A percentile compares a stretch with the other conserved stretches of the same genome.
phyloP scores from a whole-genome alignment of 2,329 filamentous ascomycete species.

The Sphaerulina vaccinii region DNA sequence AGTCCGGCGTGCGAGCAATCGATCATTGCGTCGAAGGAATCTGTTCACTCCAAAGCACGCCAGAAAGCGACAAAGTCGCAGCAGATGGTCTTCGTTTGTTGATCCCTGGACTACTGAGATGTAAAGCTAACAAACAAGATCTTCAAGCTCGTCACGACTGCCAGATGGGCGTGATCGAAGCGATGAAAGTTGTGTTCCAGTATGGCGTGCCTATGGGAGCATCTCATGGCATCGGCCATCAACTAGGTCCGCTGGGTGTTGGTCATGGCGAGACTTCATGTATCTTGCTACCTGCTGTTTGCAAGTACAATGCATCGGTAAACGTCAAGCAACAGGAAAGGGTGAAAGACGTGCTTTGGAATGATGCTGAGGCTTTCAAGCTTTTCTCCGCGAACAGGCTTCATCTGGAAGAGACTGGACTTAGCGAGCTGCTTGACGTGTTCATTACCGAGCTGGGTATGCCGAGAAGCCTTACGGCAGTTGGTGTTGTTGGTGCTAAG shows the following conservation, averaged over 20 bases:
- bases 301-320: constrained; percentile 52
- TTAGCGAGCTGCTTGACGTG: constrained; percentile 53
- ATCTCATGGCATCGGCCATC: constrained; percentile 46
- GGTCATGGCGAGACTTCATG: constrained; percentile 62
- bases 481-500: constrained; percentile 54
- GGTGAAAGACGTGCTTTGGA: constrained; percentile 44
- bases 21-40: constrained; percentile 60
- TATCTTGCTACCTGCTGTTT: constrained; percentile 55
- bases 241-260: constrained; percentile 54
- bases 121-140: constrained; percentile 40
- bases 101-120: constrained; percentile 46
- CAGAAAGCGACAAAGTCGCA: constrained; percentile 40
- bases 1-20: constrained; percentile 56
- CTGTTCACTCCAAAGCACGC: constrained; percentile 44
- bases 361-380: constrained; percentile 38
- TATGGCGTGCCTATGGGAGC: constrained; percentile 43
- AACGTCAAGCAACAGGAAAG: constrained; percentile 46
- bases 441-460: constrained; percentile 54
- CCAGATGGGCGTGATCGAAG: constrained; percentile 53
- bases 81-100: constrained; percentile 42
- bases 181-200: constrained; percentile 51
- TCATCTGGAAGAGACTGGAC: constrained; percentile 38
- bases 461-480: constrained; percentile 54
- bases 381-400: constrained; percentile 37
- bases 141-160: constrained; percentile 48